Evolutionary conservation across 352 stramenopile genomes (phyloP), one percentile per base, ranked within the genome.

Genomic region (Globisporangium orthogonon): DNA sequence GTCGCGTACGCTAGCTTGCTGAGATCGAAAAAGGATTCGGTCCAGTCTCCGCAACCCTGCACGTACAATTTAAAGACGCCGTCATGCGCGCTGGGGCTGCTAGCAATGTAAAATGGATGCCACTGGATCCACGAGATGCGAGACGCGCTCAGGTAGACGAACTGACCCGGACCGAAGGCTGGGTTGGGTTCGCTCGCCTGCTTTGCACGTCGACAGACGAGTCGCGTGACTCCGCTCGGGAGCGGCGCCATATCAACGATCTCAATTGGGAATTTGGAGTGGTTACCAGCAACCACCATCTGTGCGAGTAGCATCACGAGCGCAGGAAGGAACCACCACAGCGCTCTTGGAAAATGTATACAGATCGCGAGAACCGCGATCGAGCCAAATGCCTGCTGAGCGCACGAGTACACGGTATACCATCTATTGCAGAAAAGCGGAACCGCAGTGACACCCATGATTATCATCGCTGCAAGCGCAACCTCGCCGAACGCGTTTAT

Each of bases 241-340:
- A 73, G 60, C 2, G 69, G 58, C 0, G 67, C 63, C 48, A 71
- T 69, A 51, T 75, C 66, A 2, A 75, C 52, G 3, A 73, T 33
- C 44, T 66, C 61, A 7, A 71, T 54, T 2, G 63, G 67, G 33
- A 54, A 69, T 7, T 58, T 54, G 7, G 56, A 40, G 35, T 74
- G 67, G 4, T 45, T 52, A 13, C 56, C 60, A 3, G 45, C 51
- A 10, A 58, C 56, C 3, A 61, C 29, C 23, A 50, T 49, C 29
- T 69, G 49, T 13, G 63, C 63, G n/a, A 74, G 28, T 3, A 65
- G 51, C 0, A 67, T n/a, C 14, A 72, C 14, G 11, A 76, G 31
- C n/a, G 65, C 52, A 2, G 65, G 63, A 4, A 72, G 59, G 0
- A 76, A 11, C 65, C 65, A 78, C 54, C 54, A 59, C 29, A 78